Conservation (phyloP, 495 filamentous ascomycete genomes). For the Echria macrotheca region DNA sequence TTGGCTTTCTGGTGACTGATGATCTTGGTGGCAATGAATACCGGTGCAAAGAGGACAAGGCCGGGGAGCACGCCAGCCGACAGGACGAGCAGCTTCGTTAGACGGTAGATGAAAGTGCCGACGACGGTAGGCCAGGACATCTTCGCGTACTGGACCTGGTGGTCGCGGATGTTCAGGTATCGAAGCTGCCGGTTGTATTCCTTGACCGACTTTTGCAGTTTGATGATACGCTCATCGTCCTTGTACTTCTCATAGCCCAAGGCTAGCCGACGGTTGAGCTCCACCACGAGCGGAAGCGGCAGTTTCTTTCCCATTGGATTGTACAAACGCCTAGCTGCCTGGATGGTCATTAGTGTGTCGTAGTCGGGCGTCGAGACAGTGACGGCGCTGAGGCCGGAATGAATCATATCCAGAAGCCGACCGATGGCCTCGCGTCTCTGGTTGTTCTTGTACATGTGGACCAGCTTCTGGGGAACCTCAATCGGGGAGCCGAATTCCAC, state of each 20-base stretch:
- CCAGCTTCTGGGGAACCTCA: constrained; percentile 72
- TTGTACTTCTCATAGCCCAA: constrained; percentile 91
- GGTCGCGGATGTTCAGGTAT: constrained; percentile 81
- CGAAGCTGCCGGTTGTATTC: constrained; percentile 86
- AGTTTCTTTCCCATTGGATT: constrained; percentile 92
- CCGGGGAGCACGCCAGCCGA: constrained; percentile 82
- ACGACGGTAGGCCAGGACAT: constrained; percentile 71
- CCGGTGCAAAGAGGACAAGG: constrained; percentile 77
- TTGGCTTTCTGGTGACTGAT: constrained; percentile 89
- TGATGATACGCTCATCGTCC: constrained; percentile 77
- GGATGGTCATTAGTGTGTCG: constrained; percentile 95
- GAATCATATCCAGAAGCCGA: constrained; percentile 75
- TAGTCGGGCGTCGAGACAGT: constrained; percentile 94
- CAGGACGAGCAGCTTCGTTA: constrained; percentile 69
- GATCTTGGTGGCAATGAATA: constrained; percentile 83
- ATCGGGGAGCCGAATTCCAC: constrained; percentile 91
- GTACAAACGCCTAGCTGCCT: constrained; percentile 90
- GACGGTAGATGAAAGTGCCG: constrained; percentile 70
- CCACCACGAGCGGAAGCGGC: constrained; percentile 88
- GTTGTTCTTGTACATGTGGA: constrained; percentile 77
- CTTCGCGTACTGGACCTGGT: constrained; percentile 90
- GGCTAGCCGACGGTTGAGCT: constrained; percentile 89
- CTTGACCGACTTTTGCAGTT: constrained; percentile 70
- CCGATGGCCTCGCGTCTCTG: constrained; percentile 80
- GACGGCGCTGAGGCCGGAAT: constrained; percentile 76